These are phyloP conservation scores for Cardiospermum halicacabum DNA, from an alignment of 345 rosid species.

Conservation along the genomic window DNA sequence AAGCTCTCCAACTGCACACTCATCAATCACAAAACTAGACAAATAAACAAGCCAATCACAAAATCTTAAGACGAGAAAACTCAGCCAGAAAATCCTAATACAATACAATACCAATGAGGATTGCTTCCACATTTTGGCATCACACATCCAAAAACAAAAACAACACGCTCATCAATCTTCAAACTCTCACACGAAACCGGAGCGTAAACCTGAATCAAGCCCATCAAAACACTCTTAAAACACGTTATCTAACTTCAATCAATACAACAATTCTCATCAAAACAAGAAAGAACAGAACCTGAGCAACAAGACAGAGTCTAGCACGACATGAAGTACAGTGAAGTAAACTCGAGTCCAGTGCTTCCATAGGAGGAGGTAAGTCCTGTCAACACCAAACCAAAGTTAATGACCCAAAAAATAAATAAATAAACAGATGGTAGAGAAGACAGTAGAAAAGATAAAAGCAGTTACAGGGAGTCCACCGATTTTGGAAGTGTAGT, in stretches of 20 bases:
- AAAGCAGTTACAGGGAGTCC: slow-evolving; percentile 61
- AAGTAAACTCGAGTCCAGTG: slow-evolving; percentile 28
- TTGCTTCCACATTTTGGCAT: slow-evolving; percentile 47
- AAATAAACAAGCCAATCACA: neutral
- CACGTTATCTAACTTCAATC: neutral
- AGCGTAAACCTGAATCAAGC: slow-evolving; percentile 49
- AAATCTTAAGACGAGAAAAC: neutral
- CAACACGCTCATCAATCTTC: slow-evolving; percentile 57
- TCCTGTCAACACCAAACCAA: slow-evolving; percentile 38
- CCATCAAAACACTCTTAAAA: neutral
- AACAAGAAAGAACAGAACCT: slow-evolving; percentile 34
- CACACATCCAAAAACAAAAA: slow-evolving; percentile 66
- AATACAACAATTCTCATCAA: neutral
- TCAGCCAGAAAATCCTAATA: neutral
- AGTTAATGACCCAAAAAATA: neutral
- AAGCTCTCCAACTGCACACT: slow-evolving; percentile 72
- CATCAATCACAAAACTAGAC: neutral
- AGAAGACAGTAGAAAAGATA: neutral
- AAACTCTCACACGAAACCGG: slow-evolving; percentile 47
- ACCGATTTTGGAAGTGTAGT: slow-evolving; percentile 74
- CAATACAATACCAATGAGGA: slow-evolving; percentile 48
- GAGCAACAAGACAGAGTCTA: slow-evolving; percentile 70
- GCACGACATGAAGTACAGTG: slow-evolving; percentile 53
- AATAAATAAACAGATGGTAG: neutral
- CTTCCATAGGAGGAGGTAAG: slow-evolving; percentile 58